Conservation (phyloP, 2,329 filamentous ascomycete genomes). For the Colletotrichum destructivum region DNA sequence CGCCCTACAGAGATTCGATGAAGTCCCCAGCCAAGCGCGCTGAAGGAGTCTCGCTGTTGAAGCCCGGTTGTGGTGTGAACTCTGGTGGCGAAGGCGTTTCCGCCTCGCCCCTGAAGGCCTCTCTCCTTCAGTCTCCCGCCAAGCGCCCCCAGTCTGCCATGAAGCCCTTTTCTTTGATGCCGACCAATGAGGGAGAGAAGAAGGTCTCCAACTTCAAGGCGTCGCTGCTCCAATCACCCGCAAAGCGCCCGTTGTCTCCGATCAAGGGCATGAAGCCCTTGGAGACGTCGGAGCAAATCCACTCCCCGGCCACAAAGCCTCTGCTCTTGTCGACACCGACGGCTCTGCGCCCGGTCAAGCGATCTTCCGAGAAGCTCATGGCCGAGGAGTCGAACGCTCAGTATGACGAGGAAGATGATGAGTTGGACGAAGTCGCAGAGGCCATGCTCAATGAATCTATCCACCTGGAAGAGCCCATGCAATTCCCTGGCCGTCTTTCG, state of each 20-base stretch:
- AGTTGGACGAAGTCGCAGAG: conserved; percentile 45
- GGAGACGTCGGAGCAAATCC: conserved; percentile 40
- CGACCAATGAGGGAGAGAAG: conserved; percentile 48
- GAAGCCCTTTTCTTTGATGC: conserved; percentile 53
- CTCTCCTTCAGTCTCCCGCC: conserved; percentile 65
- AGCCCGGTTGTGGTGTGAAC: conserved; percentile 52
- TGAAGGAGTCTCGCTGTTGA: conserved; percentile 58
- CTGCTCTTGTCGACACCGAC: conserved; percentile 53
- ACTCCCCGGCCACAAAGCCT: conserved; percentile 55
- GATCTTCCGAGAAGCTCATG: conserved; percentile 56
- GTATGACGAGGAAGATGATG: conserved; percentile 43
- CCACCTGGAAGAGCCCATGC: conserved; percentile 53
- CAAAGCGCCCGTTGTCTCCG: conserved; percentile 63
- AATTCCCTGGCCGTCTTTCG: conserved; percentile 63
- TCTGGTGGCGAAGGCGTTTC: conserved; percentile 30
- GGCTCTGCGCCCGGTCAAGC: conserved; percentile 43
- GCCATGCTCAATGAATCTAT: conserved; percentile 47
- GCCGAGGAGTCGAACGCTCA: conserved; percentile 47
- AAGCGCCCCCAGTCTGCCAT: conserved; percentile 64
- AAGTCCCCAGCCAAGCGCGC: conserved; percentile 69
- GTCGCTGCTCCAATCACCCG: conserved; percentile 67
- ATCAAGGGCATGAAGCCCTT: conserved; percentile 55
- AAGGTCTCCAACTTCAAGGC: conserved; percentile 60
- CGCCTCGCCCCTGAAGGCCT: conserved; percentile 55
- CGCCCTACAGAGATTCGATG: conserved; percentile 69